A percentile compares a stretch with the other conserved stretches of the same genome.
Conservation (phyloP, 164 flowering plant species). For the Berberis thunbergii region DNA sequence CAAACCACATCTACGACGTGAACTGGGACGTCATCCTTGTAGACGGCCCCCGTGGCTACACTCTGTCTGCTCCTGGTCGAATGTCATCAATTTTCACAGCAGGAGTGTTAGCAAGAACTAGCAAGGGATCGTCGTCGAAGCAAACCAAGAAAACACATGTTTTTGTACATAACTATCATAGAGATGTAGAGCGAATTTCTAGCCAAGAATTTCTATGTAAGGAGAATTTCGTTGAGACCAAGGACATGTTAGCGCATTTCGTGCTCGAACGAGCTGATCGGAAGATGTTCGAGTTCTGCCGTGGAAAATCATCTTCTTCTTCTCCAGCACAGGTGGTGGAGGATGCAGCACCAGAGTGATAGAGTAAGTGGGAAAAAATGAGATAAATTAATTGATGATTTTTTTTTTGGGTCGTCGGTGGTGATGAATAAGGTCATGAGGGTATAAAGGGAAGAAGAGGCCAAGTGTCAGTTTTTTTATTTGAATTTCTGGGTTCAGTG, state of each 20-base stretch:
- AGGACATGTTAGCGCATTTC: conserved; percentile 60
- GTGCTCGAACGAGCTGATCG: conserved; percentile 30
- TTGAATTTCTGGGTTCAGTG: too few species aligned
- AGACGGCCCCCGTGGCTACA: conserved; percentile 85
- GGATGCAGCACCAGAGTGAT: too few species aligned
- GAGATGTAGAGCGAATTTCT: conserved; percentile 51
- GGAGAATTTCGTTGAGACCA: conserved; percentile 62
- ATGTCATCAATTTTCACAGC: conserved; percentile 86
- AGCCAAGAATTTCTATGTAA: conserved; percentile 71
- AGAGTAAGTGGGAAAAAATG: too few species aligned
- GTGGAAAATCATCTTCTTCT: too few species aligned
- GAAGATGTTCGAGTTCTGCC: too few species aligned
- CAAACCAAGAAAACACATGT: conserved; percentile 40
- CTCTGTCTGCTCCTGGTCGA: conserved; percentile 69
- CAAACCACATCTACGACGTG: conserved; percentile 79
- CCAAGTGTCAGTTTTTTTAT: too few species aligned
- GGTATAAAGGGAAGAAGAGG: too few species aligned
- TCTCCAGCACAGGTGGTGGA: too few species aligned
- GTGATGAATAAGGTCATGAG: too few species aligned
- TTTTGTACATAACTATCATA: conserved; percentile 66
- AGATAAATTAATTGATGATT: too few species aligned
- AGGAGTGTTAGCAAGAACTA: conserved; percentile 82
- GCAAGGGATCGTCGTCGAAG: conserved; percentile 31
- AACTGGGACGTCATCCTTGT: conserved; percentile 86
- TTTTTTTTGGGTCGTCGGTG: too few species aligned